These are phyloP conservation scores for Saprolegnia diclina DNA, from an alignment of 352 stramenopile species.

Conservation along the genomic window DNA sequence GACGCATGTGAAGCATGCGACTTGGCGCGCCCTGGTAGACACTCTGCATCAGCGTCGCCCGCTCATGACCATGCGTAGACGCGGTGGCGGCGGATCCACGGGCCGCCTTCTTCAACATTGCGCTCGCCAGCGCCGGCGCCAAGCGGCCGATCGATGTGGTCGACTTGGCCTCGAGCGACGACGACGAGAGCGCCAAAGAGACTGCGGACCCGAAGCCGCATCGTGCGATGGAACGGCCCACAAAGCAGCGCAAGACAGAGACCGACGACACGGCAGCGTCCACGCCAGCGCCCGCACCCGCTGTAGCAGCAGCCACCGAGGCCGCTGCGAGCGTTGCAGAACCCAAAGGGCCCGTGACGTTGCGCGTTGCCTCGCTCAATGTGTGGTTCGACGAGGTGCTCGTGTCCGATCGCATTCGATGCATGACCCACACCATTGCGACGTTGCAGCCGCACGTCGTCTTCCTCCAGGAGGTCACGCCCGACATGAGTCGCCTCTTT, in stretches of 20 bases:
- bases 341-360: background rate
- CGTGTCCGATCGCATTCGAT: constrained; percentile 8
- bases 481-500: constrained; percentile 14
- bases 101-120: constrained; percentile 15
- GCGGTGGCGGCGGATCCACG: background rate
- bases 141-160: constrained; percentile 15
- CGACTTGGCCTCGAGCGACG: constrained; percentile 24
- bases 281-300: background rate
- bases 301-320: background rate
- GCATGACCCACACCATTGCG: background rate
- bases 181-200: constrained; percentile 20
- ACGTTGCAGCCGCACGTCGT: constrained; percentile 18
- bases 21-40: background rate
- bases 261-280: background rate
- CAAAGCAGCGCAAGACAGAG: background rate
- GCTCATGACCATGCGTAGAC: background rate
- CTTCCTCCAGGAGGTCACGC: constrained; percentile 27
- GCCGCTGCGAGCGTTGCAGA: background rate
- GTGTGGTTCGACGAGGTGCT: constrained; percentile 27
- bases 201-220: background rate
- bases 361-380: constrained; percentile 19
- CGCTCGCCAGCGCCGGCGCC: background rate
- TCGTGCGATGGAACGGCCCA: background rate
- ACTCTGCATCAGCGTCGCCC: background rate
- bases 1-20: constrained; percentile 8